Evolutionary conservation across 2,329 filamentous ascomycete genomes (phyloP), one percentile per base, ranked within the genome.

Genomic region (Dothidotthia symphoricarpi): DNA sequence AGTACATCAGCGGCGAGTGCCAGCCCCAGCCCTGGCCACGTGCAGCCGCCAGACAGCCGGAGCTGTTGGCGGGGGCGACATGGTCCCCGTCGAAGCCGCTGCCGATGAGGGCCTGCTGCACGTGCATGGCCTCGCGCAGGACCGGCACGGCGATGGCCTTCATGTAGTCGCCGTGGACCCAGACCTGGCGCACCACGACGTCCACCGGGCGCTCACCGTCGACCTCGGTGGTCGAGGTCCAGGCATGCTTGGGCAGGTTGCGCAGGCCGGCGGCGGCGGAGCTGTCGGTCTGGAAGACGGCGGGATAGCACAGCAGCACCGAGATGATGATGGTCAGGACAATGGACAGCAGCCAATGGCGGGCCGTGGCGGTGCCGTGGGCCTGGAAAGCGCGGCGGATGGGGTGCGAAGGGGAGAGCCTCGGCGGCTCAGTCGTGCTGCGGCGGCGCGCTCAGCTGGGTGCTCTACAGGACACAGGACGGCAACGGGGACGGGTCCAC

Each of bases 81-180:
- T 44, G 41, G 14, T 16, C 32, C 12, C 36, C 33, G 12, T 51
- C 47, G 29, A 66, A 59, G 29, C 59, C 62, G 24, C 51, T 52
- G 15, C 83, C 84, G 10, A 90, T 72, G 2, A 91, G 71, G 40
- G 76, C 74, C 56, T 88, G 75, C 60, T 91, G 86, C 33, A 91
- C 74, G 46, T 81, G 74, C 31, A 91, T 70, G 7, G 85, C 85
- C 28, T 78, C 76, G 22, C 78, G 70, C 29, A 91, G 70, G 9
- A 90, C 75, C 6, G 81, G 71, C 34, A 74, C 74, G 33, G 86
- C 74, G 24, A 91, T 73, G 9, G 85, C 86, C 55, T 82, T 75
- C 82, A 90, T 90, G 59, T 89, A 89, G 61, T 78, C 83, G 46
- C 85, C 85, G 57, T 90, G 85, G 12, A 91, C 76, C 86, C 86